Percentiles rank a stretch among this genome's conserved stretches.
These are phyloP conservation scores for Madurella fahalii DNA, from an alignment of 2,329 filamentous ascomycete genomes.

Conservation along the genomic window DNA sequence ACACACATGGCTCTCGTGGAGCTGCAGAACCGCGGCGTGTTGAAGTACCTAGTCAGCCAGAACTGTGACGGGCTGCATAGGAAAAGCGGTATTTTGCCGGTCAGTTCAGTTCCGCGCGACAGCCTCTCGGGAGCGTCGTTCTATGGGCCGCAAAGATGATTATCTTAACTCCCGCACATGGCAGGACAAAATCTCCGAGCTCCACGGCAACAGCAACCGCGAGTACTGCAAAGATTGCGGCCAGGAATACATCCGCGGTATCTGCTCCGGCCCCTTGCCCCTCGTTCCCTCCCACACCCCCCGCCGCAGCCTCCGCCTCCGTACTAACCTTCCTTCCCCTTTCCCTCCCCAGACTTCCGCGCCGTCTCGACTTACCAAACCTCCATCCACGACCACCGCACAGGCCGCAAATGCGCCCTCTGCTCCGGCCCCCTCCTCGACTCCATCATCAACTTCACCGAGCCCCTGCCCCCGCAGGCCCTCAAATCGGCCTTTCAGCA, in stretches of 20 bases:
- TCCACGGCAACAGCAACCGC: slow-evolving; percentile 46
- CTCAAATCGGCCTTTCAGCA: slow-evolving; percentile 34
- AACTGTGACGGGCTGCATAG: slow-evolving; percentile 44
- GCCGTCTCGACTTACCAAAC: slow-evolving; percentile 42
- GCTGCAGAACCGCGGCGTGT: slow-evolving; percentile 37
- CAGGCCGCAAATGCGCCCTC: slow-evolving; percentile 39
- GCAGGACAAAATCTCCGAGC: slow-evolving; percentile 42
- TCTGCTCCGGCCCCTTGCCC: too few species aligned
- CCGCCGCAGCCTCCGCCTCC: too few species aligned
- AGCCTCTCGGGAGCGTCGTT: too few species aligned
- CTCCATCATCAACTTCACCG: slow-evolving; percentile 45
- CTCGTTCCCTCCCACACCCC: too few species aligned
- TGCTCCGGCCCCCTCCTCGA: slow-evolving; percentile 39
- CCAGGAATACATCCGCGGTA: slow-evolving; percentile 44
- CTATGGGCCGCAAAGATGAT: too few species aligned
- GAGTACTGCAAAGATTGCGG: slow-evolving; percentile 43
- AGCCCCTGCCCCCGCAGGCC: slow-evolving; percentile 31
- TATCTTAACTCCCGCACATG: too few species aligned
- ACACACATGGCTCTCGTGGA: slow-evolving; percentile 46
- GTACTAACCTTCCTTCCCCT: neutral
- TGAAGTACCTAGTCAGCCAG: slow-evolving; percentile 44
- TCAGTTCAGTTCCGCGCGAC: slow-evolving; percentile 22
- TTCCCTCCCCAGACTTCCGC: slow-evolving; percentile 36
- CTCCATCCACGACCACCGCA: slow-evolving; percentile 42
- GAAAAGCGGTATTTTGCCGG: slow-evolving; percentile 43